These are phyloP conservation scores for Suhomyces kunorum DNA, from an alignment of 1,139 yeast genomes.

Conservation along the genomic window DNA sequence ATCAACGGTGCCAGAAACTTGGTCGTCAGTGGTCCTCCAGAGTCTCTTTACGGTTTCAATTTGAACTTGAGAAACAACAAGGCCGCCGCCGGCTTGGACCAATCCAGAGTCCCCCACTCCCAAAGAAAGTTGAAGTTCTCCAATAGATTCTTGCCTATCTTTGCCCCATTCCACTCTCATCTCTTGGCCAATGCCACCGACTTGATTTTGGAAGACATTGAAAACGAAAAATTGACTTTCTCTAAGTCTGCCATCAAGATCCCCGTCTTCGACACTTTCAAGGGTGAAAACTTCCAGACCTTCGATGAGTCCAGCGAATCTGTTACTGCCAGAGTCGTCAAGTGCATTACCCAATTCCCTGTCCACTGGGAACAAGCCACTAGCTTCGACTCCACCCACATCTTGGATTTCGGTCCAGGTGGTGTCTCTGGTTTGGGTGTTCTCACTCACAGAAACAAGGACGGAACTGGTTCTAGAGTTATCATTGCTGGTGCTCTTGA, in stretches of 20 bases:
- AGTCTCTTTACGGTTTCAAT: constrained; percentile 95
- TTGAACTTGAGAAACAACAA: constrained; percentile 88
- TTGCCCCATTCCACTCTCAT: constrained; percentile 96
- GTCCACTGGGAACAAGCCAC: constrained; percentile 96
- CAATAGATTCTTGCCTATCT: constrained; percentile 90
- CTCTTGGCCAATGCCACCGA: constrained; percentile 73
- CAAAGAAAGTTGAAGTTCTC: constrained; percentile 92
- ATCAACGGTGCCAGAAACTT: constrained; percentile 94
- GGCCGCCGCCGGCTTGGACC: constrained; percentile 93
- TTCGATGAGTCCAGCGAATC: constrained; percentile 40
- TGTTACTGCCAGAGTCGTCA: constrained; percentile 62
- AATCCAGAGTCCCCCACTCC: constrained; percentile 88
- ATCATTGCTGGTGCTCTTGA: constrained; percentile 93
- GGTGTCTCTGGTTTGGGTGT: constrained; percentile 97
- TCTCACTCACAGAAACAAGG: constrained; percentile 94
- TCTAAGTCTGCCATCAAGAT: constrained; percentile 58
- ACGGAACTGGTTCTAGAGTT: constrained; percentile 96
- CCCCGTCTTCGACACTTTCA: constrained; percentile 90
- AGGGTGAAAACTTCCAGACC: constrained; percentile 75
- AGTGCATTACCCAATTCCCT: constrained; percentile 82
- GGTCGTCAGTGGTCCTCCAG: constrained; percentile 98
- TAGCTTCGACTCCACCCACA: constrained; percentile 75
- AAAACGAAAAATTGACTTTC: constrained; percentile 53
- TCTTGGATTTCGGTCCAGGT: constrained; percentile 98
- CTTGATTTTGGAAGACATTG: constrained; percentile 65